Evolutionary conservation across 2,329 filamentous ascomycete species (phyloP).

Genomic region (Ilyonectria destructans): DNA sequence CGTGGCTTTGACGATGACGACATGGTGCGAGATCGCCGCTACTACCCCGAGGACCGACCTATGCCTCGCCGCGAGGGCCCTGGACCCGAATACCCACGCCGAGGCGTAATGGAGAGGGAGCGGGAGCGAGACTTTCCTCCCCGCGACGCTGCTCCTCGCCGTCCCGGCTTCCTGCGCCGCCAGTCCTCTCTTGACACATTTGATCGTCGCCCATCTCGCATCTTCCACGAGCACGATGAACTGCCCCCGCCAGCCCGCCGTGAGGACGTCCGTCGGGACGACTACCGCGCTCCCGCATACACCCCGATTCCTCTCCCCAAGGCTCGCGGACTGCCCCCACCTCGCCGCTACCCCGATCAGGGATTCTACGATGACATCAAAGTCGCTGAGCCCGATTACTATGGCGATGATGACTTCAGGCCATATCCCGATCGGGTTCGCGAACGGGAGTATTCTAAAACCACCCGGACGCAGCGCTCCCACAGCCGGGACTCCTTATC

Average conservation of each 20-base stretch:
- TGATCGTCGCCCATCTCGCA: slow-evolving; percentile 77
- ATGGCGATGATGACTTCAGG: slow-evolving; percentile 81
- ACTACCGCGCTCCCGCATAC: slow-evolving; percentile 64
- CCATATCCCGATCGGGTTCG: slow-evolving; percentile 72
- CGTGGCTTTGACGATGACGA: slow-evolving; percentile 66
- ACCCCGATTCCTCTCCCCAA: slow-evolving; percentile 80
- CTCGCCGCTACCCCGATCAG: slow-evolving; percentile 69
- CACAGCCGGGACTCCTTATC: slow-evolving; percentile 59
- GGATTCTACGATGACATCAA: slow-evolving; percentile 78
- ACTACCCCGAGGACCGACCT: slow-evolving; percentile 70
- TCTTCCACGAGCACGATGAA: slow-evolving; percentile 72
- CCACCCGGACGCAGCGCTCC: slow-evolving; percentile 62
- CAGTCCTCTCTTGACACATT: slow-evolving; percentile 94
- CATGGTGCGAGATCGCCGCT: slow-evolving; percentile 65
- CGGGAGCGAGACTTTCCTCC: slow-evolving; percentile 70
- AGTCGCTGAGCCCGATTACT: slow-evolving; percentile 77
- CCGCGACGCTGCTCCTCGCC: slow-evolving; percentile 70
- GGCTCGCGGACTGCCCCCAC: slow-evolving; percentile 73
- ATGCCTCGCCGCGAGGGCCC: slow-evolving; percentile 52
- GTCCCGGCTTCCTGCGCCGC: slow-evolving; percentile 81
- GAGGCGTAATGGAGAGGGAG: slow-evolving; percentile 71
- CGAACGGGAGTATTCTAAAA: slow-evolving; percentile 74
- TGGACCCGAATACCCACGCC: slow-evolving; percentile 66
- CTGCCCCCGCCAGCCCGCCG: slow-evolving; percentile 73
- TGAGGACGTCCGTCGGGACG: slow-evolving; percentile 65